Evolutionary conservation across 441 rosid species (phyloP).

Genomic region (Gossypium gossypioides): DNA sequence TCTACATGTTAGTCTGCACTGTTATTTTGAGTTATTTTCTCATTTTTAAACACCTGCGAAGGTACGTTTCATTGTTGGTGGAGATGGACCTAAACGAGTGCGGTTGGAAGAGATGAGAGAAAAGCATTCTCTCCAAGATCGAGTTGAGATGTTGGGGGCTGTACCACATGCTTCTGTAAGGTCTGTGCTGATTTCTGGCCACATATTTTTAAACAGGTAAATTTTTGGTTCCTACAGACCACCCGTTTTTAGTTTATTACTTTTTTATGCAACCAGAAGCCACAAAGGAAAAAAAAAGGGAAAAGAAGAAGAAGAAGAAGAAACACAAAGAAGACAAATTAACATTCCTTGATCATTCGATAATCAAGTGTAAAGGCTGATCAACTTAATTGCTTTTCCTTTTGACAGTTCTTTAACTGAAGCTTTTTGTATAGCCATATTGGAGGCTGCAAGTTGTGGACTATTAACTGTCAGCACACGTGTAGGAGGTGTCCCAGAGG

Average conservation of each 20-base stretch:
- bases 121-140: slow-evolving; percentile 90
- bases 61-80: slow-evolving; percentile 91
- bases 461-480: slow-evolving; percentile 86
- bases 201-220: slow-evolving; percentile 88
- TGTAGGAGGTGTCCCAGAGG: slow-evolving; percentile 98
- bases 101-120: slow-evolving; percentile 96
- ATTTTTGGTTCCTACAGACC: background rate
- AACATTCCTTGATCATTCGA: background rate
- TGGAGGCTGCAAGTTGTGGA: slow-evolving; percentile 98
- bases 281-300: background rate
- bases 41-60: slow-evolving; percentile 23
- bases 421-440: slow-evolving; percentile 96
- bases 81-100: slow-evolving; percentile 95
- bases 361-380: background rate
- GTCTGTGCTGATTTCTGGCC: slow-evolving; percentile 80
- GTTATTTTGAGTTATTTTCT: slow-evolving; percentile 9
- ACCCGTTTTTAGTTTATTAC: background rate
- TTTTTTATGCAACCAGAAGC: background rate
- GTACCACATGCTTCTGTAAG: slow-evolving; percentile 86
- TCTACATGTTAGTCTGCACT: background rate
- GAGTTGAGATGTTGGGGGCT: slow-evolving; percentile 94
- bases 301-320: background rate
- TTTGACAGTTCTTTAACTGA: slow-evolving; percentile 79
- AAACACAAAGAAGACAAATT: background rate
- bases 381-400: background rate